Evolutionary conservation across 2,329 filamentous ascomycete species (phyloP).

Genomic region (Leptosphaerulina australis): DNA sequence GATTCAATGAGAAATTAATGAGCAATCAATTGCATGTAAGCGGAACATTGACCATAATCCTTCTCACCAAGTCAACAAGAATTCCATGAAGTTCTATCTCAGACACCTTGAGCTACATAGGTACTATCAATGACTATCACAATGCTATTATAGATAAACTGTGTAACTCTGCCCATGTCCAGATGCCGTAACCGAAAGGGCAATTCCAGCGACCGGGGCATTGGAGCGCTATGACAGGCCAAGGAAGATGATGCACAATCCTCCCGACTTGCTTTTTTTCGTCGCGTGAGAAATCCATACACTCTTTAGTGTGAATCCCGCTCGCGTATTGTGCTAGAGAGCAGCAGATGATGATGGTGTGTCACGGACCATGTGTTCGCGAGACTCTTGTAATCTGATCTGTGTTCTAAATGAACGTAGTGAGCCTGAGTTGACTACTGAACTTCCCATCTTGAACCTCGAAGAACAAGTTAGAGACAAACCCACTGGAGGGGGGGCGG

Average conservation of each 20-base stretch:
- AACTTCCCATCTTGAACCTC: too few species aligned
- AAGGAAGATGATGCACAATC: conserved; percentile 10
- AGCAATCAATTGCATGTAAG: neutral
- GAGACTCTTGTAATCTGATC: conserved; percentile 2
- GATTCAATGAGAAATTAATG: neutral
- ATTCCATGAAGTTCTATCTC: neutral
- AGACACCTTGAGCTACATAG: neutral
- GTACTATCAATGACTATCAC: neutral
- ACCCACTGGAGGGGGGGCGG: too few species aligned
- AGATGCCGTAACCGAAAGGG: conserved; percentile 13
- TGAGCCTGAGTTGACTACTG: too few species aligned
- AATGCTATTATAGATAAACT: conserved; percentile 10
- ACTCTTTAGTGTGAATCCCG: neutral
- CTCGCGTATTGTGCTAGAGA: conserved; percentile 3
- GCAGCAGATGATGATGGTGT: neutral
- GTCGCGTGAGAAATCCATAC: neutral
- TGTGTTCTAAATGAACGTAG: neutral
- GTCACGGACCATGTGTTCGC: conserved; percentile 2
- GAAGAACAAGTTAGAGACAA: too few species aligned
- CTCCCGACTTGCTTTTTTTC: neutral
- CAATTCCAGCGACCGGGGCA: conserved; percentile 13
- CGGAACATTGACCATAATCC: neutral
- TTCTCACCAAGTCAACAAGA: neutral
- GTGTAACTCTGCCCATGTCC: conserved; percentile 10
- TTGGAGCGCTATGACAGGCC: conserved; percentile 15